Conservation (phyloP, 345 rosid genomes). For the Carallia brachiata region DNA sequence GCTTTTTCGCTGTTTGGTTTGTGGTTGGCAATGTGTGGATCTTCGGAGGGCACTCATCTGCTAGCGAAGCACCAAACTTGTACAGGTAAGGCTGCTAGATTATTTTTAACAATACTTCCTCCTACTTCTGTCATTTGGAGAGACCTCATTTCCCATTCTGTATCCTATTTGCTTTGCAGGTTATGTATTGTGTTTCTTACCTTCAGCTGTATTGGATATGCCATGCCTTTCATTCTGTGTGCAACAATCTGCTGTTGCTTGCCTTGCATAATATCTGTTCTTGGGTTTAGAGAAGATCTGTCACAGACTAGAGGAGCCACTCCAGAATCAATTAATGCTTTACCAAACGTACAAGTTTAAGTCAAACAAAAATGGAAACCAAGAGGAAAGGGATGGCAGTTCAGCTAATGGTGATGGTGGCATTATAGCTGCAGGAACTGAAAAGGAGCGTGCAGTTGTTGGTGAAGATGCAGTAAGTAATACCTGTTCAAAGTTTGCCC, state of each 20-base stretch:
- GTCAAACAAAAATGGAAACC: constrained; percentile 58
- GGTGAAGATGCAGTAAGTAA: constrained; percentile 91
- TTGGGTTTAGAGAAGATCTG: constrained; percentile 90
- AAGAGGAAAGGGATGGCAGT: constrained; percentile 45
- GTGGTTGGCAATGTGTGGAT: constrained; percentile 99
- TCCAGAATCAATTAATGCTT: constrained; percentile 74
- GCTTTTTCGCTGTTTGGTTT: constrained; percentile 99
- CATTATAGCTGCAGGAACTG: constrained; percentile 87
- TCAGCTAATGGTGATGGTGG: constrained; percentile 67
- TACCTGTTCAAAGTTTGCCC: neutral
- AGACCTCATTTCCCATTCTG: constrained; percentile 9
- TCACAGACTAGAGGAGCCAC: constrained; percentile 91
- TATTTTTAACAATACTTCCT: neutral
- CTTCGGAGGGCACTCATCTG: constrained; percentile 93
- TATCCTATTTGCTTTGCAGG: no score
- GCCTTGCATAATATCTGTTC: constrained; percentile 89
- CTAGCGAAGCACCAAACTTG: constrained; percentile 85
- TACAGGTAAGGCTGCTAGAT: constrained; percentile 52
- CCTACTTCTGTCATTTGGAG: neutral
- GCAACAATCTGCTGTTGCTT: constrained; percentile 97
- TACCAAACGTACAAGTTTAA: constrained; percentile 91
- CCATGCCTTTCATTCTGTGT: constrained; percentile 97
- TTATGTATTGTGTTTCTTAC: constrained; percentile 88
- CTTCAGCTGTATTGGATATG: constrained; percentile 94
- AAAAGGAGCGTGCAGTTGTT: constrained; percentile 67